Evolutionary conservation across 2,329 filamentous ascomycete genomes (phyloP), one percentile per base, ranked within the genome.

Genomic region (Kalmusia sp.): DNA sequence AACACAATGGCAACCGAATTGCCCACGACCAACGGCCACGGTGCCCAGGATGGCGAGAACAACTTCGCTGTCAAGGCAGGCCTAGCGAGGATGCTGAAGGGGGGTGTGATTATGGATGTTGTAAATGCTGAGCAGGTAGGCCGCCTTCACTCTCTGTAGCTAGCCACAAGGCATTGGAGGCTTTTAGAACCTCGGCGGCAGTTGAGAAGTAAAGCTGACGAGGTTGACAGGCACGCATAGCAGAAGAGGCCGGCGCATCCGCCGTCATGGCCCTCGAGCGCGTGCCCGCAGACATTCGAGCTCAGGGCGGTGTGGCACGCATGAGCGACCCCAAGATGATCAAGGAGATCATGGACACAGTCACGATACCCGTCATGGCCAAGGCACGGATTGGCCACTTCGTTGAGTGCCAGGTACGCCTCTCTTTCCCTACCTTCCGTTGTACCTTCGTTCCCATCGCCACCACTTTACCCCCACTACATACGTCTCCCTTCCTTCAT

Each of bases 41-140:
- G 63, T 51, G 64, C 77, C 43, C 74, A 77, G 61, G 80, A 81
- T 61, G 73, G 73, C 55, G 74, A 77, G 63, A 76, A 78, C 63
- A 82, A 86, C 76, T 96, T 97, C 77, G 88, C 88, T 64, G 88
- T 97, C 84, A 99, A 99, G 85, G 90, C 92, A 49, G 95, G 93
- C 54, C 83, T 99, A 61, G 95, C 95, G 21, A 90, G 96, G 78
- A 99, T 99, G 95, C 82, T 98, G 78, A 97, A 98, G 84, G 95
- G 95, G 74, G 95, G 95, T 69, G 95, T 99, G 62, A 99, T 99
- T 79, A 99, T 99, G 95, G 95, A 99, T 78, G 95, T 98, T 53
- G 92, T 96, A 59, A 91, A 93, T 75, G 91, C 92, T 22, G 90
- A 91, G 72, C 93, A 91, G 80, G 87, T 87, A 74, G 51, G 67